A percentile compares a stretch with the other conserved stretches of the same genome.
Evolutionary conservation across 2,329 filamentous ascomycete species (phyloP).

Genomic region (Gnomoniopsis smithogilvyi): DNA sequence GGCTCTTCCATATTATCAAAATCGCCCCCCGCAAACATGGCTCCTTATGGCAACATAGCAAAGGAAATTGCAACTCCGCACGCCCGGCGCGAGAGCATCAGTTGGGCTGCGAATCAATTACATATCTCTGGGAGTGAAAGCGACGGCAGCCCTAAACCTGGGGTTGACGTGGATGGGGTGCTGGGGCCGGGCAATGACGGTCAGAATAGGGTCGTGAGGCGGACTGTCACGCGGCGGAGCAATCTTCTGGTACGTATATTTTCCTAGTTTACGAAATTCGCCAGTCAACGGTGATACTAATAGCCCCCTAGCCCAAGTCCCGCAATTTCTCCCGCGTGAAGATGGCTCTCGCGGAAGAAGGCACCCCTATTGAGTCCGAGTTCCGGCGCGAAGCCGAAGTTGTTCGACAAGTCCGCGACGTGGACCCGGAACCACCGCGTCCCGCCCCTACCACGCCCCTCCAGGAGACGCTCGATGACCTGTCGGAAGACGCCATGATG

Average conservation of each 20-base stretch:
- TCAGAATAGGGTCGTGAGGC: constrained; percentile 73
- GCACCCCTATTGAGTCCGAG: constrained; percentile 82
- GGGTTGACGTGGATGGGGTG: constrained; percentile 42
- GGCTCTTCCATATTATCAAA: constrained; percentile 50
- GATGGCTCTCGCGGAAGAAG: constrained; percentile 85
- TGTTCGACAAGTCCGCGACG: constrained; percentile 87
- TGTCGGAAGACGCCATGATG: constrained; percentile 67
- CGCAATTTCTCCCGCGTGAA: constrained; percentile 93
- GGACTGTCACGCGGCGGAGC: constrained; percentile 79
- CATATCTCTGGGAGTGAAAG: constrained; percentile 80
- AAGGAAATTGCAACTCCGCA: constrained; percentile 37
- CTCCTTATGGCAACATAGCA: constrained; percentile 27
- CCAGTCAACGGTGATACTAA: constrained; percentile 24
- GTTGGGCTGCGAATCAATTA: constrained; percentile 83
- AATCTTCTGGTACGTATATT: constrained; percentile 71
- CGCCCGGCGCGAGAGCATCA: constrained; percentile 81
- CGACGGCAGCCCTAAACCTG: constrained; percentile 59
- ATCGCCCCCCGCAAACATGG: constrained; percentile 62
- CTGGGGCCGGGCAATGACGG: constrained; percentile 46
- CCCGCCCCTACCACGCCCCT: constrained; percentile 57
- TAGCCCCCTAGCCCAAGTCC: constrained; percentile 72
- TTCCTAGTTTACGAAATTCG: neutral
- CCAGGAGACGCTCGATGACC: constrained; percentile 64
- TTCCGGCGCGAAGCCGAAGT: constrained; percentile 90
- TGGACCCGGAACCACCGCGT: constrained; percentile 51